phyloP scores from a whole-genome alignment of 176 grass and related monocot species.

The maize (Zea mays) region DNA sequence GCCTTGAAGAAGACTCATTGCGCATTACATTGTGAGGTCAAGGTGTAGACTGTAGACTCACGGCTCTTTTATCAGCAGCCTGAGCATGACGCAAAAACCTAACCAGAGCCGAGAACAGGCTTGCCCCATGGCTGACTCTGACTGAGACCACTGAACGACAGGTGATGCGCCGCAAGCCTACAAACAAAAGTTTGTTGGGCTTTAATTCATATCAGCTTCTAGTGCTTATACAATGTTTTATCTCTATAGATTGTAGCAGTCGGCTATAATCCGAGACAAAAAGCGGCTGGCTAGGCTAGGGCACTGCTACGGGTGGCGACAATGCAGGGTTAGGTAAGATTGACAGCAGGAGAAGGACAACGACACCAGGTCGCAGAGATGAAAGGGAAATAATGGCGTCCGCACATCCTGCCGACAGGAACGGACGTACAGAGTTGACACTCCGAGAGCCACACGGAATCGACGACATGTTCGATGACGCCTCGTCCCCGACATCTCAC shows the following conservation, averaged over 20 bases:
- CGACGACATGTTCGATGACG: neutral
- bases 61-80: neutral
- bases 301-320: neutral
- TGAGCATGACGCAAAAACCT: slow-evolving; percentile 39
- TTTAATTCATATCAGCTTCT: no score
- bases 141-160: no score
- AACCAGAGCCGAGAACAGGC: neutral
- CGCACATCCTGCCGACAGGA: slow-evolving; percentile 5
- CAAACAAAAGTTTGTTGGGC: no score
- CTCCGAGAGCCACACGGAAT: neutral
- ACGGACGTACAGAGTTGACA: neutral
- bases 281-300: neutral
- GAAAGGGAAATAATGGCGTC: neutral
- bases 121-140: neutral
- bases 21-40: neutral
- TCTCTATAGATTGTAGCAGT: no score
- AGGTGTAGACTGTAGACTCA: neutral
- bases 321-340: neutral
- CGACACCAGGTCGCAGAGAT: neutral
- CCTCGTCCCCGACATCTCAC: neutral
- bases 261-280: neutral
- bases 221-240: no score
- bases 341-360: slow-evolving; percentile 1
- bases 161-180: neutral
- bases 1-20: neutral